Base-by-base conservation (phyloP, 768 basidiomycete genomes). In the Boletus rex-veris region DNA sequence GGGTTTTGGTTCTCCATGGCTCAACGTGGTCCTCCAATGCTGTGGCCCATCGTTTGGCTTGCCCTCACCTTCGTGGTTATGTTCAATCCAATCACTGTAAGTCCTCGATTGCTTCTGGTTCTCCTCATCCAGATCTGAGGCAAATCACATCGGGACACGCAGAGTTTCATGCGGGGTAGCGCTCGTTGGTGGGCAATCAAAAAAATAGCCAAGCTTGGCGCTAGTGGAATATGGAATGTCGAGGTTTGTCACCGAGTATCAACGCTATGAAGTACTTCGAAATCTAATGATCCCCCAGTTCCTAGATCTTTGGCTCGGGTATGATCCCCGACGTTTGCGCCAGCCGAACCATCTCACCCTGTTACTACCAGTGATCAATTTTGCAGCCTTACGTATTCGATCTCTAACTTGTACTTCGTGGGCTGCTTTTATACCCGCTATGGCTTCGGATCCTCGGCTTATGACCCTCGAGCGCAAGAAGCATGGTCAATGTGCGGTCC, bases 281-380 rank as follows among this genome's bases (percentile, higher is more conserved):
- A 43, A 36, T 54, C 55, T 56, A 55, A 59, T 47, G 31, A 16
- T 36, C 28, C 44, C 41, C 1, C 51, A 89, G 85, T 93, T 93
- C 66, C 72, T 85, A 15, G 91, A 92, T 75, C 90, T 92, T 82
- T 93, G 91, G 91, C 76, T 92, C 66, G 91, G 89, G 88, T 89
- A 68, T 49, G 80, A 64, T 24, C 14, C 24, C 14, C 2, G 40
- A 45, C 3, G 11, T 21, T 39, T 47, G 11, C 24, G 36, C 37
- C 21, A 45, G 2, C 6, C 11, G 47, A 40, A 28, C 12, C 14
- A 19, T 55, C 53, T 64, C 52, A 64, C 47, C 10, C 19, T 28
- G 10, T 51, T 14, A 15, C 21, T 35, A 26, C 36, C 62, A 91
- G 89, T 14, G 91, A 93, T 63, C 89, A 92, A 60, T 79, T 90